Evolutionary conservation across 331 rosid species (phyloP).

Genomic region (Arachis monticola): DNA sequence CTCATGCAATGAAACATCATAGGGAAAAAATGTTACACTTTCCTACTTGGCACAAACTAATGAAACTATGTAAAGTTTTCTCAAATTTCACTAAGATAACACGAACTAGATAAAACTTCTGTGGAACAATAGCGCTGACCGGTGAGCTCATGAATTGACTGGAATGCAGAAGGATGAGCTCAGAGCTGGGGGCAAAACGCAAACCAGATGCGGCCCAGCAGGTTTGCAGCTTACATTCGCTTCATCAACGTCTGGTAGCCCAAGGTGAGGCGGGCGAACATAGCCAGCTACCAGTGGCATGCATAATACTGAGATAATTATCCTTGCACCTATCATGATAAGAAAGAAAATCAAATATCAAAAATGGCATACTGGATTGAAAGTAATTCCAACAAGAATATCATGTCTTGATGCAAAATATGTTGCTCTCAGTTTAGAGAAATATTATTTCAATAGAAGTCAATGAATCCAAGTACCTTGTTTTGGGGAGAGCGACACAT

Average conservation of each 20-base stretch:
- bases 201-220: conserved; percentile 92
- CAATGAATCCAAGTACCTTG: conserved; percentile 62
- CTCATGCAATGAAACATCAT: conserved; percentile 29
- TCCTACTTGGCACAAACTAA: conserved; percentile 39
- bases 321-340: conserved; percentile 78
- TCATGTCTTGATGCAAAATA: conserved; percentile 18
- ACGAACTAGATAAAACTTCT: conserved; percentile 31
- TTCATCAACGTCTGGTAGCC: conserved; percentile 79
- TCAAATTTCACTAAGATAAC: conserved; percentile 33
- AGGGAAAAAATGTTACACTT: conserved; percentile 42
- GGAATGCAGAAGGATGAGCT: conserved; percentile 94
- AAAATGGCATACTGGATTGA: conserved; percentile 9
- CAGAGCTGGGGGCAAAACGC: conserved; percentile 90
- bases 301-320: conserved; percentile 79
- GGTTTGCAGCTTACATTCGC: conserved; percentile 87
- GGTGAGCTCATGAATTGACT: conserved; percentile 44
- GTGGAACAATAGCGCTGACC: conserved; percentile 32
- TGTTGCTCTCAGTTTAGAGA: conserved; percentile 1
- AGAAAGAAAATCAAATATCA: conserved; percentile 41
- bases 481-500: conserved; percentile 68
- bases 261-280: conserved; percentile 89
- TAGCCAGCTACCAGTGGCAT: conserved; percentile 93
- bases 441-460: neutral
- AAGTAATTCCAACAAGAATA: conserved; percentile 13
- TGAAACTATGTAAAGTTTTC: conserved; percentile 28